Conservation (phyloP, 345 rosid species). For the Erucastrum elatum region DNA sequence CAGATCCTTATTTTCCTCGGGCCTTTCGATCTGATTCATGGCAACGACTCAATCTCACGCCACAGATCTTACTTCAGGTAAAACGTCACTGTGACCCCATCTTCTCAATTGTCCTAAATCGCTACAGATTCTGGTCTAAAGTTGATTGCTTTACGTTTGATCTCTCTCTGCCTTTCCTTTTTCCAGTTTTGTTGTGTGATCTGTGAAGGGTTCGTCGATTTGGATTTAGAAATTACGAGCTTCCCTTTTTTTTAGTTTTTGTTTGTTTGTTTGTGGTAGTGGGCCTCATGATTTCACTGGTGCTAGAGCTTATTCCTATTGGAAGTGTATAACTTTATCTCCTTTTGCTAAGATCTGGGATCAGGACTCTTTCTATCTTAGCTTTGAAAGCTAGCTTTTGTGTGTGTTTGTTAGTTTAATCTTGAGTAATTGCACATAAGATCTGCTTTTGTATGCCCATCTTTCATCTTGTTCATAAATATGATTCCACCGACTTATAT, state of each 20-base stretch:
- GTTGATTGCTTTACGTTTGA: conserved; percentile 31
- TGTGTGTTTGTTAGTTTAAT: conserved; percentile 32
- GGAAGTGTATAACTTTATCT: conserved; percentile 31
- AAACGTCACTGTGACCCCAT: conserved; percentile 28
- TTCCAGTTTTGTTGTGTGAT: background rate
- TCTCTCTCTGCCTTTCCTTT: conserved; percentile 23
- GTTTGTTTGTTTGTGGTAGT: background rate
- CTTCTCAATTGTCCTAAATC: conserved; percentile 19
- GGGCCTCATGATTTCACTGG: conserved; percentile 18
- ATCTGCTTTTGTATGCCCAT: conserved; percentile 44
- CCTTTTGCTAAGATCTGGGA: conserved; percentile 48
- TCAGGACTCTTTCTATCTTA: conserved; percentile 29
- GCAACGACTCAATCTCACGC: conserved; percentile 66
- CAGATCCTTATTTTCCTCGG: conserved; percentile 35
- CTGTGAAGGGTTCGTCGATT: conserved; percentile 25
- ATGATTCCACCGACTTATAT: conserved; percentile 57
- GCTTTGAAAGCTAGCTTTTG: conserved; percentile 7
- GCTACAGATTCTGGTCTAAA: conserved; percentile 16
- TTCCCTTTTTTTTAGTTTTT: background rate
- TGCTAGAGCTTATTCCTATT: conserved; percentile 17
- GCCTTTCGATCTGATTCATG: conserved; percentile 52
- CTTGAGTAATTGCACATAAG: conserved; percentile 26
- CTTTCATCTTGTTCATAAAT: conserved; percentile 51
- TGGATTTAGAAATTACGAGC: conserved; percentile 7
- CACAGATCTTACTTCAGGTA: conserved; percentile 67